A percentile compares a stretch with the other conserved stretches of the same genome.
phyloP scores from a whole-genome alignment of 176 grass and related monocot species.

The Phyllostachys edulis region DNA sequence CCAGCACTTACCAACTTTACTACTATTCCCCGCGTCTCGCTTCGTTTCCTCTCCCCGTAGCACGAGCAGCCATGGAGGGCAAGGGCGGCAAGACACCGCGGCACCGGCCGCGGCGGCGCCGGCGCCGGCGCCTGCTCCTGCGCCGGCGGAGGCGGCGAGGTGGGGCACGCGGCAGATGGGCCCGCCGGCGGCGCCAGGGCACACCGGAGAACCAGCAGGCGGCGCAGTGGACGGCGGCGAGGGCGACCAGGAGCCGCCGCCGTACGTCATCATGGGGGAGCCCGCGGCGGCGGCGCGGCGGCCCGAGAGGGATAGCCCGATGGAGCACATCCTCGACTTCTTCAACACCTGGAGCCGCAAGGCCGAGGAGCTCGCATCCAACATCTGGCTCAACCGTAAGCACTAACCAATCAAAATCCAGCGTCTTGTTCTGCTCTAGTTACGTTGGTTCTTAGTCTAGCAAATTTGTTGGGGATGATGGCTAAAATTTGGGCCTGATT shows the following conservation, averaged over 20 bases:
- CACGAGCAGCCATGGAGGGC: conserved; percentile 21
- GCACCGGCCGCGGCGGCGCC: neutral
- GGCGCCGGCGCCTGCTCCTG: neutral
- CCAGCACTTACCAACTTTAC: neutral
- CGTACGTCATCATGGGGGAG: conserved; percentile 58
- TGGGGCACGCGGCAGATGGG: conserved; percentile 91
- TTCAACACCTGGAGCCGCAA: conserved; percentile 89
- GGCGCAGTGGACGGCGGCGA: conserved; percentile 49
- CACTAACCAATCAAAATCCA: neutral
- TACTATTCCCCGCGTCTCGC: too few relatives aligned
- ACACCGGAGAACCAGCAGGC: conserved; percentile 80
- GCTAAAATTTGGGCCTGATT: neutral
- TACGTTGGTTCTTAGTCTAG: neutral
- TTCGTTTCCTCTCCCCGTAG: too few relatives aligned
- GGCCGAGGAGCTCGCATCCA: conserved; percentile 79
- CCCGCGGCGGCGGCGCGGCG: neutral
- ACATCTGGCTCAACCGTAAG: conserved; percentile 86
- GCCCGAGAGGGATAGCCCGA: conserved; percentile 44
- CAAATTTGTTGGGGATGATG: neutral
- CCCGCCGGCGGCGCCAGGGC: conserved; percentile 51
- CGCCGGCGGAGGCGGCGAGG: conserved; percentile 24
- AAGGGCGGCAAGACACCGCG: neutral
- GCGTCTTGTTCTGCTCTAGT: neutral
- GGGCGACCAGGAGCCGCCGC: conserved; percentile 72
- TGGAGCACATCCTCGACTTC: conserved; percentile 85